Evolutionary conservation across 2,329 filamentous ascomycete species (phyloP), one percentile per base, ranked within the genome.

Genomic region (Diaporthe sp.): DNA sequence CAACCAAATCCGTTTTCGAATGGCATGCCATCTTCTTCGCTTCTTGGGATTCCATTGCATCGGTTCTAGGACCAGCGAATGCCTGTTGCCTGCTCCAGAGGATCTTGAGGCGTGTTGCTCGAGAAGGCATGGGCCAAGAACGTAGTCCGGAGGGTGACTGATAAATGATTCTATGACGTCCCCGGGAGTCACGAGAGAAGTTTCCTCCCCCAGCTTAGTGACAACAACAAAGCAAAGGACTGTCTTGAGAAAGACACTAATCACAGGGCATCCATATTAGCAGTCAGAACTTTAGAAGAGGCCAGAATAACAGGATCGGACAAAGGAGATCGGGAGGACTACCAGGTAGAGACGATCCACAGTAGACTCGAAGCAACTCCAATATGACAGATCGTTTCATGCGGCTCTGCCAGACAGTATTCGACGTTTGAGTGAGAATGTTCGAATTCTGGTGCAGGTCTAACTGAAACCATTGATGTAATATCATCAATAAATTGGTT

Each of bases 81-180:
- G 15, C 6, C 33, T 12, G 9, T 12, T 72, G 22, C 6, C 47
- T n/a, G 13, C 19, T 54, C 5, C 8, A 12, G 33, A 30, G 42
- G 19, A 25, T 15, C 61, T n/a, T 4, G 3, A n/a, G 15, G n/a
- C 4, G 4, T 22, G 3, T 28, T 28, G 6, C 0, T 38, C 30
- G 7, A 52, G 33, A 19, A 54, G 22, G 30, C 50, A 61, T 3
- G 71, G 28, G 8, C 60, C 28, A 15, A 22, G 4, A 0, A 4
- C 6, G 35, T 74, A 25, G 2, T 38, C 25, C 4, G 38, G 38
- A 57, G 54, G 40, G 45, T 47, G 22, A 19, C 19, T 54, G 57
- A 74, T 67, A 5, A 74, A 74, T 1, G 73, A 74, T 17, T 54
- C 73, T 25, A 74, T 72, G 30, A 52, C 57, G 45, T 74, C 73